Evolutionary conservation across 441 rosid genomes (phyloP).

Genomic region (Dalechampia spathulata): DNA sequence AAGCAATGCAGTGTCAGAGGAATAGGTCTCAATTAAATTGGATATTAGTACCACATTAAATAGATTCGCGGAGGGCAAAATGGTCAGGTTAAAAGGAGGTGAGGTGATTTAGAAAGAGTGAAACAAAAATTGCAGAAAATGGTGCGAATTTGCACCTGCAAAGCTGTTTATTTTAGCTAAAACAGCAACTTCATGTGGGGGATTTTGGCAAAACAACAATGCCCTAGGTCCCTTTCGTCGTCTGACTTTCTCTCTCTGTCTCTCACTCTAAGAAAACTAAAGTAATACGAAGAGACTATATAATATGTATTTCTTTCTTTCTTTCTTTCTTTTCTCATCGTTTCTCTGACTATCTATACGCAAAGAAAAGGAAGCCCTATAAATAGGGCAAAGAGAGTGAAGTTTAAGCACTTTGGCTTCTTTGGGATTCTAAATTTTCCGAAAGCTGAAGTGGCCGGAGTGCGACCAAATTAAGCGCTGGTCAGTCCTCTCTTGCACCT

Average conservation of each 20-base stretch:
- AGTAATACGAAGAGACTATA: not conserved
- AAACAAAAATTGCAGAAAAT: slow-evolving; percentile 16
- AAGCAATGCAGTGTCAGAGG: not conserved
- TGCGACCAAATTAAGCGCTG: slow-evolving; percentile 24
- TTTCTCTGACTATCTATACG: not conserved
- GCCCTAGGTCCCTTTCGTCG: slow-evolving; percentile 30
- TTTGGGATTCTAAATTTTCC: slow-evolving; percentile 47
- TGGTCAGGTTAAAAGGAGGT: not conserved
- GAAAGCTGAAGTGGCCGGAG: slow-evolving; percentile 52
- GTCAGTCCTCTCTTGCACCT: slow-evolving; percentile 22
- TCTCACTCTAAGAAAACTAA: not conserved
- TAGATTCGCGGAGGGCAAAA: slow-evolving; percentile 1
- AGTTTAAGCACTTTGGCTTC: slow-evolving; percentile 22
- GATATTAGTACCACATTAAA: not conserved
- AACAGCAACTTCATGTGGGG: slow-evolving; percentile 31
- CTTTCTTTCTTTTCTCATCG: too few relatives aligned
- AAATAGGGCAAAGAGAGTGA: slow-evolving; percentile 23
- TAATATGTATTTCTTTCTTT: too few relatives aligned
- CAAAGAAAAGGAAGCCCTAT: slow-evolving; percentile 35
- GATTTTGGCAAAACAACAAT: slow-evolving; percentile 34
- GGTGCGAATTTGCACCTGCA: slow-evolving; percentile 36
- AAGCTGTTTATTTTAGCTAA: slow-evolving; percentile 40
- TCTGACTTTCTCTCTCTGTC: slow-evolving; percentile 14
- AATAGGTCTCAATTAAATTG: not conserved
- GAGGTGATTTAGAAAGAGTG: not conserved